Base-by-base conservation (phyloP, 2,329 filamentous ascomycete genomes). In the Trichoderma sp. region DNA sequence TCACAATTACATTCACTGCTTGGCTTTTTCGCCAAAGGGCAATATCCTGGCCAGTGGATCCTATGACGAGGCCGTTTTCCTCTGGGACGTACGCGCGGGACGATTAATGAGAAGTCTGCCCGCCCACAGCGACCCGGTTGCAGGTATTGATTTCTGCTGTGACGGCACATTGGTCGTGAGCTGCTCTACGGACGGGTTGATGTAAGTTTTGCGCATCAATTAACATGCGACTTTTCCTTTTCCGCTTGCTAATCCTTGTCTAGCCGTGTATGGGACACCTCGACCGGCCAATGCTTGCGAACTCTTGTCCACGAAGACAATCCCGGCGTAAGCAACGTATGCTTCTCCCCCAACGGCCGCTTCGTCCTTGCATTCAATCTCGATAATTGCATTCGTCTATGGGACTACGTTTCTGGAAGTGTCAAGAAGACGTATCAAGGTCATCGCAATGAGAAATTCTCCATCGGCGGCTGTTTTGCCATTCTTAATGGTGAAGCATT, bases 351-450 rank as follows among this genome's bases (percentile, higher is more conserved):
- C 3, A 99, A 99, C 77, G 95, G 96, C 21, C 94, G 92, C 72
- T 97, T 92, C 77, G 91, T 99, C 67, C 87, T 98, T 3, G 95
- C 96, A 14, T 97, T 92, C 80, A 97, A 93, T 72, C 86, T 97
- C 73, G 96, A 99, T 82, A 92, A 90, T 71, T 95, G 92, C 77
- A 87, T 99, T 58, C 89, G 96, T 2, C 83, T 99, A 27, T 99
- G 96, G 96, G 92, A 97, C 79, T 99, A 98, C 77, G 91, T 97
- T 10, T 89, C 93, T 47, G 95, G 95, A 8, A 89, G 90, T 33
- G 96, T 96, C 74, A 91, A 97, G 76, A 99, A 99, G 85, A 99
- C 96, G 16, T 99, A 98, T 80, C 94, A 97, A 78, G 96, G 96
- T 0, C 96, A 98, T 76, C 82, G 84, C 67, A 99, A 99, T 78